Evolutionary conservation across 176 grass and related monocot genomes (phyloP), one percentile per base, ranked within the genome.

Genomic region (Musa acuminata): DNA sequence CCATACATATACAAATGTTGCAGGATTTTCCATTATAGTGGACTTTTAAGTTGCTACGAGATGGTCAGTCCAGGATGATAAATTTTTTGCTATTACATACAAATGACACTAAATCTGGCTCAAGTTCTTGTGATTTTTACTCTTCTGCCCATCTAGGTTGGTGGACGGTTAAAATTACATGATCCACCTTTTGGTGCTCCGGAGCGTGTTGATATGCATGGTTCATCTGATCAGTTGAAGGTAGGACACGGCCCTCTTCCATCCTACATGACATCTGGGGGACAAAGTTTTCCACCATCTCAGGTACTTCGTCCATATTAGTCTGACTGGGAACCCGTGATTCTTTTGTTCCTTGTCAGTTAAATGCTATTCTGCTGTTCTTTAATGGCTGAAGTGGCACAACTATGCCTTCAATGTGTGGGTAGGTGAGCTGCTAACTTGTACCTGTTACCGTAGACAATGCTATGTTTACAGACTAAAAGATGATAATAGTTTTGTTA

Each of bases 221-320:
- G 94, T 23, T 82, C 90, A 11, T 78, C 83, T 2, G 90, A 97
- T 69, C 82, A 91, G 83, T 79, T 82, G 23, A 89, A 90, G 88
- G 52, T 75, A 6, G 90, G 87, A 2, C 72, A 84, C 55, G 84
- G 82, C 79, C 84, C 88, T 63, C 69, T 90, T 23, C 88, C 90
- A 26, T 84, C 83, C 26, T 97, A 83, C 60, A 75, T 92, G 57
- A 79, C 80, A 19, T 73, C 83, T 0, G 88, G 69, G 69, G 58
- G 64, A 27, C 84, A 78, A 62, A 72, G 84, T 24, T 23, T 12
- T 25, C 81, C 76, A 67, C 77, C 76, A 62, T 73, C 80, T 81
- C 80, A 83, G 55, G 62, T 72, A 13, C 83, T 82, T 49, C 72
- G 57, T 19, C 67, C 53, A n/a, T 85, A 83, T 53, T 79, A 73